Evolutionary conservation across 169 alveolate genomes (phyloP), one percentile per base, ranked within the genome.

Genomic region (Babesia sp.): DNA sequence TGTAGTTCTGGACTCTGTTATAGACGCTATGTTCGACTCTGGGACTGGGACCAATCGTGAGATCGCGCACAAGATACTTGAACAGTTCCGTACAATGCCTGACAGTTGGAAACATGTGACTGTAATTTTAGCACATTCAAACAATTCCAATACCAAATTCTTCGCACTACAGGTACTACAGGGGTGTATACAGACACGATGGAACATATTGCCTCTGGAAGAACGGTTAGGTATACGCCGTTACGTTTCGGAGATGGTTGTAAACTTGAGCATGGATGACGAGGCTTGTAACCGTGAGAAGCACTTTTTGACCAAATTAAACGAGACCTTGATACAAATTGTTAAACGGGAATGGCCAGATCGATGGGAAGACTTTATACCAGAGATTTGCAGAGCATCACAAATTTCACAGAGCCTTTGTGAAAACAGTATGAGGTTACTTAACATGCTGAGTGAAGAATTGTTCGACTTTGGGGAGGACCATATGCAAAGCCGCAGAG

Each of bases 321-420:
- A 95, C 82, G 92, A 91, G 53, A 86, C 95, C 14, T 75, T 94
- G 83, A 78, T 90, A 71, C 82, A 91, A 82, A 95, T 95, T 44
- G 96, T 97, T 20, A 95, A 96, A 77, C 92, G 95, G 73, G 99
- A 98, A 85, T 98, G 99, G 99, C 99, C 99, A 2, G 97, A 98
- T 9, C 91, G 96, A 11, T 98, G 99, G 99, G 95, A 93, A 58
- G 91, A 94, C 67, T 98, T 98, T 73, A 96, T 98, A n/a, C 95
- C 99, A 18, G 99, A 98, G 69, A 92, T 98, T 16, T 98, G 99
- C 85, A 87, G 86, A 41, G 94, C 99, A 22, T 92, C 99, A 68
- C 95, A 94, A 83, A 90, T 95, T 20, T 92, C 95, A 64, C 98
- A 97, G 84, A 85, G 92, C 77, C 90, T 97, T 7, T 98, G 99